Evolutionary conservation across 2,329 filamentous ascomycete genomes (phyloP).

Genomic region (Cordyceps farinosa): DNA sequence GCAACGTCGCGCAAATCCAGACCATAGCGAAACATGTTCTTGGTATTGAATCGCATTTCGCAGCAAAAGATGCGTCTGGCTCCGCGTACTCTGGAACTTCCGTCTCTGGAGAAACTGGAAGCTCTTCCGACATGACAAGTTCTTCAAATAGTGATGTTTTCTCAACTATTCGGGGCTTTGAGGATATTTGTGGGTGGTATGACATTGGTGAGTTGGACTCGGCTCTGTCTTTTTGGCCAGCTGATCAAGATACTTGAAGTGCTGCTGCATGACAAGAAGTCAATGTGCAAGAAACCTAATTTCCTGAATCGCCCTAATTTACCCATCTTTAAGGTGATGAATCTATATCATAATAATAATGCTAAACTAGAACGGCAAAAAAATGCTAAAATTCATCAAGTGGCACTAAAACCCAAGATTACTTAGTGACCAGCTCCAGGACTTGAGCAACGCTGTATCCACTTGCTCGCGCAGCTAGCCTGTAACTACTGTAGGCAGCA

Average conservation of each 20-base stretch:
- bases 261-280: not conserved
- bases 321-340: too few relatives aligned
- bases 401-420: too few relatives aligned
- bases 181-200: constrained; percentile 16
- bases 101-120: not conserved
- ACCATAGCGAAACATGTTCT: constrained; percentile 35
- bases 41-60: not conserved
- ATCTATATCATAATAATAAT: too few relatives aligned
- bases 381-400: too few relatives aligned
- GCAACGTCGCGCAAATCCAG: constrained; percentile 38
- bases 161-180: constrained; percentile 9
- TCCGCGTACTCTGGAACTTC: not conserved
- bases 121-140: not conserved
- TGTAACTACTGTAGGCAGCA: too few relatives aligned
- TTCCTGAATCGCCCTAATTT: too few relatives aligned
- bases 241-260: not conserved
- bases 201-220: constrained; percentile 10
- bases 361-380: too few relatives aligned
- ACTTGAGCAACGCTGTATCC: too few relatives aligned
- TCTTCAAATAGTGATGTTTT: constrained; percentile 9
- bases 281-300: too few relatives aligned
- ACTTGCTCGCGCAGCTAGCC: too few relatives aligned
- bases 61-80: not conserved
- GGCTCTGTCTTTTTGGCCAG: constrained; percentile 10
- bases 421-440: too few relatives aligned